A percentile compares a stretch with the other conserved stretches of the same genome.
Evolutionary conservation across 2,329 filamentous ascomycete species (phyloP).

Genomic region (Coniochaeta pulveracea): DNA sequence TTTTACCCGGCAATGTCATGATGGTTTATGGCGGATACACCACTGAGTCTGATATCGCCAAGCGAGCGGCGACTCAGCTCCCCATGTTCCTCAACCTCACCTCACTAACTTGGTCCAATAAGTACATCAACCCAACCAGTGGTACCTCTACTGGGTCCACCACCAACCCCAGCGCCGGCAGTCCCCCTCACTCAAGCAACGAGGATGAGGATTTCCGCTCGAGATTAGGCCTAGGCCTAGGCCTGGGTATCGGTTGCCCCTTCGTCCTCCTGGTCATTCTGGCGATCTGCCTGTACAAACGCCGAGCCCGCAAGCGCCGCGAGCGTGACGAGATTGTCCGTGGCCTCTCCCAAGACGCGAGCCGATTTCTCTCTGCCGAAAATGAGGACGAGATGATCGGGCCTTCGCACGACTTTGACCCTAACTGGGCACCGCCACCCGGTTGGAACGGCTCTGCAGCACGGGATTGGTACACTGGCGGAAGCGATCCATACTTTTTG

Average conservation of each 20-base stretch:
- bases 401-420: conserved; percentile 21
- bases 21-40: conserved; percentile 56
- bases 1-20: conserved; percentile 57
- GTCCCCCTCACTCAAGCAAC: no score
- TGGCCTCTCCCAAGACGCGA: conserved; percentile 36
- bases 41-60: conserved; percentile 16
- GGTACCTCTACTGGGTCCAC: conserved; percentile 16
- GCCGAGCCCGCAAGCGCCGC: conserved; percentile 29
- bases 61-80: conserved; percentile 10
- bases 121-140: conserved; percentile 34
- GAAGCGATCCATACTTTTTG: conserved; percentile 27
- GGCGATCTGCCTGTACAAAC: conserved; percentile 33
- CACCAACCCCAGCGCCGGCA: conserved; percentile 17
- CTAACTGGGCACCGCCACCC: conserved; percentile 14
- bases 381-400: conserved; percentile 35
- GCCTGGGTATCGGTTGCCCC: conserved; percentile 51
- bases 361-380: conserved; percentile 26
- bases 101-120: conserved; percentile 38
- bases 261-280: conserved; percentile 29
- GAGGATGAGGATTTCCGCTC: conserved; percentile 14
- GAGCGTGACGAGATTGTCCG: conserved; percentile 33
- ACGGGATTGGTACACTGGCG: conserved; percentile 32
- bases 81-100: conserved; percentile 46
- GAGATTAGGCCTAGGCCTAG: conserved; percentile 50
- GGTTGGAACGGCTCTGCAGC: conserved; percentile 16